Evolutionary conservation across 352 stramenopile species (phyloP).

Genomic region (Globisporangium cederbergense): DNA sequence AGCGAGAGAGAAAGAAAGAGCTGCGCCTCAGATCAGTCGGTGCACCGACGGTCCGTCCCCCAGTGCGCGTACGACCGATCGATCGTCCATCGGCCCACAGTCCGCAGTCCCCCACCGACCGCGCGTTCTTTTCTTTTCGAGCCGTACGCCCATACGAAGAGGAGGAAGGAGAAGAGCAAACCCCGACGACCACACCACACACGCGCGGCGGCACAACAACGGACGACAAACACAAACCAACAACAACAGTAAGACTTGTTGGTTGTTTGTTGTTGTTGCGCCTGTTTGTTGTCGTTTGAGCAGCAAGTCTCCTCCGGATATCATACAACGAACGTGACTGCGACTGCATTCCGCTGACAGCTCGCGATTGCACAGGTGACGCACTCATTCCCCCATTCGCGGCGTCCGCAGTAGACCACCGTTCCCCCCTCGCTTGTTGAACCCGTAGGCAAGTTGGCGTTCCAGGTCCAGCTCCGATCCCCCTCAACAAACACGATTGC

Average conservation of each 20-base stretch:
- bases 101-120: background rate
- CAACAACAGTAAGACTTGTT: background rate
- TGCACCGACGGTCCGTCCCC: constrained; percentile 6
- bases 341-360: background rate
- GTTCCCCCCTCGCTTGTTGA: background rate
- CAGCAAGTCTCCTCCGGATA: background rate
- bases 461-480: constrained; percentile 8
- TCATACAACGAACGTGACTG: background rate
- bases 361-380: background rate
- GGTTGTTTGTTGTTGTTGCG: constrained; percentile 1
- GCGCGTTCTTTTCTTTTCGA: background rate
- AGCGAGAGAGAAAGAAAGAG: constrained; percentile 5
- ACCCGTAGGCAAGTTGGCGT: constrained; percentile 12
- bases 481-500: background rate
- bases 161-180: constrained; percentile 5
- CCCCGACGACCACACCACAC: constrained; percentile 7
- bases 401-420: constrained; percentile 9
- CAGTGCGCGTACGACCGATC: background rate
- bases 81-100: background rate
- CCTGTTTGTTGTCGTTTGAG: background rate
- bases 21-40: background rate
- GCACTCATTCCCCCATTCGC: constrained; percentile 19
- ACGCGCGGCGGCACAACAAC: constrained; percentile 6
- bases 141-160: background rate
- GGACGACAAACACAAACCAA: constrained; percentile 3